These are phyloP conservation scores for Nothophaeocryptopus gaeumannii DNA, from an alignment of 2,329 filamentous ascomycete genomes.

Conservation along the genomic window DNA sequence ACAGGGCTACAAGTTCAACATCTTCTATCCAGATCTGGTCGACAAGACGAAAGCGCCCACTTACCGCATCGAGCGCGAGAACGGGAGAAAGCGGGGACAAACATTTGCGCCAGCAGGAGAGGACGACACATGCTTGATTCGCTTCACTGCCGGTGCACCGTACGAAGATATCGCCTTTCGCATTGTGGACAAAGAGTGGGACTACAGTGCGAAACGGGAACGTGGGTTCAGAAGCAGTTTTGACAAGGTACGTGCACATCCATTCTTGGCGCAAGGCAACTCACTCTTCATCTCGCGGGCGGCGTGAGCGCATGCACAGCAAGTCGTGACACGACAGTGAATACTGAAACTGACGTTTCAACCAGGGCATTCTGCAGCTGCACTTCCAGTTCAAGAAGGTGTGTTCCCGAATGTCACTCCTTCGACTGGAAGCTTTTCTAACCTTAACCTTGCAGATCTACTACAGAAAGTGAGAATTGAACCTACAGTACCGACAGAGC, in stretches of 20 bases:
- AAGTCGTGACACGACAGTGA: conserved; percentile 12
- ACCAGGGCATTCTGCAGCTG: conserved; percentile 84
- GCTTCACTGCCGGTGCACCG: conserved; percentile 90
- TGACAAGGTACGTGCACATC: conserved; percentile 69
- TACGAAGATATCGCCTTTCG: conserved; percentile 97
- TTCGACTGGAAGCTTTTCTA: conserved; percentile 10
- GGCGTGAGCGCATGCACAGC: conserved; percentile 6
- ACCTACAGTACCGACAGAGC: no score
- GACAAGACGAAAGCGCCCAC: conserved; percentile 93
- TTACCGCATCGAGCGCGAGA: conserved; percentile 91
- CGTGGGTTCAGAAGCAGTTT: conserved; percentile 95
- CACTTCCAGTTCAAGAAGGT: conserved; percentile 99
- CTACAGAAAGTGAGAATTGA: conserved; percentile 40
- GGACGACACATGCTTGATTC: conserved; percentile 93
- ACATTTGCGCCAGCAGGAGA: conserved; percentile 91
- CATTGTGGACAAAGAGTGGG: conserved; percentile 98
- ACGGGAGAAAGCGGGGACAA: conserved; percentile 83
- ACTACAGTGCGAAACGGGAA: conserved; percentile 93
- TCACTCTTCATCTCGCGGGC: background rate
- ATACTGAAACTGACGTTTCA: conserved; percentile 32
- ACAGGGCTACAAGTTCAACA: conserved; percentile 99
- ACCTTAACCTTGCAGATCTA: conserved; percentile 40
- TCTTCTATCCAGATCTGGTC: conserved; percentile 96
- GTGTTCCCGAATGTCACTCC: conserved; percentile 20
- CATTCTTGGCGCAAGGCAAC: background rate